Conservation (phyloP, 306 rosid species). For the Ormosia emarginata region DNA sequence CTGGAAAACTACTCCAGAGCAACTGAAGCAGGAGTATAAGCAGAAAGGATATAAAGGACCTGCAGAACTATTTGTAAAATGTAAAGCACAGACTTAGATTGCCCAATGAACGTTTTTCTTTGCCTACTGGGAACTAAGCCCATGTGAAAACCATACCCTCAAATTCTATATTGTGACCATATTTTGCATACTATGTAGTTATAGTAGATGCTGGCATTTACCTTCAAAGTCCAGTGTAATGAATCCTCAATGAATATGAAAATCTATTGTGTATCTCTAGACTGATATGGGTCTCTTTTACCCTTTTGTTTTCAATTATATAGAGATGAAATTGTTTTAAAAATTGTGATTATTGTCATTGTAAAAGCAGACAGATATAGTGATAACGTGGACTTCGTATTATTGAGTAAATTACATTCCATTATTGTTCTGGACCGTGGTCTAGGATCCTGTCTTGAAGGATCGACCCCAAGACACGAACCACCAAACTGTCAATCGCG, state of each 20-base stretch:
- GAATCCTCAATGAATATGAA: background rate
- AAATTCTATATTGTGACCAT: background rate
- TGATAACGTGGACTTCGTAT: background rate
- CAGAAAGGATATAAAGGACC: background rate
- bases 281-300: background rate
- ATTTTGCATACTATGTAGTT: constrained; percentile 1
- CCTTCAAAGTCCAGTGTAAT: background rate
- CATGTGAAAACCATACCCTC: constrained; percentile 5
- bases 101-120: background rate
- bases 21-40: constrained; percentile 11
- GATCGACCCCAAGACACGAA: too few species aligned
- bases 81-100: background rate
- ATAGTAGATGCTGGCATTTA: background rate
- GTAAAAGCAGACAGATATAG: background rate
- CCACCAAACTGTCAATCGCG: too few species aligned
- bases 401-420: background rate
- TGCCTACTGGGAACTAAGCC: background rate
- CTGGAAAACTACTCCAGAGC: constrained; percentile 16
- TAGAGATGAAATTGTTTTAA: background rate
- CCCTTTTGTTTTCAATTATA: background rate
- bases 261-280: background rate
- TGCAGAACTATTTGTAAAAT: background rate
- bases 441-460: too few species aligned
- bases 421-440: too few species aligned
- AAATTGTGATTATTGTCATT: background rate